A percentile compares a stretch with the other conserved stretches of the same genome.
These are phyloP conservation scores for Tetragonia tetragonoides DNA, from an alignment of 148 eudicot species.

Conservation along the genomic window DNA sequence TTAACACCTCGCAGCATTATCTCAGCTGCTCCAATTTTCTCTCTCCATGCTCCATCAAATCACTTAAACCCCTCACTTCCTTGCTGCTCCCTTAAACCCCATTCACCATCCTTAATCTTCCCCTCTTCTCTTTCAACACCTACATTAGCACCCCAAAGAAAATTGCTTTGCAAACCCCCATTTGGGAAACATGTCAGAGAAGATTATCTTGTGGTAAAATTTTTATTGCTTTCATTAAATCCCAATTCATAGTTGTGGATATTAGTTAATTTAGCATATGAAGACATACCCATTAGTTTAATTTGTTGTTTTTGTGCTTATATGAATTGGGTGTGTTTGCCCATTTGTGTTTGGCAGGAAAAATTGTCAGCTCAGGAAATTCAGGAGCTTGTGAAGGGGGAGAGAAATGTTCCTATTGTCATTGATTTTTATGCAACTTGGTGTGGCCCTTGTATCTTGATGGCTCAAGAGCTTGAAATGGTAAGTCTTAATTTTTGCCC, in stretches of 20 bases:
- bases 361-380: constrained; percentile 73
- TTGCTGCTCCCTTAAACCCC: constrained; percentile 19
- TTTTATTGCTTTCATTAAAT: background rate
- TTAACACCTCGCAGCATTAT: constrained; percentile 18
- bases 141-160: constrained; percentile 28
- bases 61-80: constrained; percentile 20
- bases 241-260: background rate
- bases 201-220: constrained; percentile 85
- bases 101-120: constrained; percentile 23
- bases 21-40: constrained; percentile 27
- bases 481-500: constrained; percentile 27
- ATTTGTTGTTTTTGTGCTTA: background rate
- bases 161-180: constrained; percentile 57
- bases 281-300: background rate
- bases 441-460: constrained; percentile 97
- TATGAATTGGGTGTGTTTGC: background rate
- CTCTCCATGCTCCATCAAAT: constrained; percentile 18
- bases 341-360: constrained; percentile 50
- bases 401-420: constrained; percentile 73
- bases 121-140: constrained; percentile 36
- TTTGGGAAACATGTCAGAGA: constrained; percentile 65
- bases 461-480: constrained; percentile 99
- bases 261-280: background rate
- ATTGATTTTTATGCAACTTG: constrained; percentile 95
- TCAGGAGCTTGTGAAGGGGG: constrained; percentile 86